Evolutionary conservation across 805 yeast species (phyloP).

Genomic region (Lipomyces lipofer): DNA sequence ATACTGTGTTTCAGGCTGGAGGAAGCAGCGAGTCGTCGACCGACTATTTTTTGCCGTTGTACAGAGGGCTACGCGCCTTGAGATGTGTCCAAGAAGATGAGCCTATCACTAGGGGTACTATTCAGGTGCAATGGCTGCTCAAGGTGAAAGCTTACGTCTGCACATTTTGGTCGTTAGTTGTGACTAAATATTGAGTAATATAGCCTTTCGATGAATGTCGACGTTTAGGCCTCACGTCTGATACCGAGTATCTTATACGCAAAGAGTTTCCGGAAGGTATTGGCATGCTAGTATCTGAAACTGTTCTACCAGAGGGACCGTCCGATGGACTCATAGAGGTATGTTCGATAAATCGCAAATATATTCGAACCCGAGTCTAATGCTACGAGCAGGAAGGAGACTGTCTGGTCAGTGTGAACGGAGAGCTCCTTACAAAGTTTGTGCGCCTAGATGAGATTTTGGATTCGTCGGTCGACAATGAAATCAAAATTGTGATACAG

Average conservation of each 20-base stretch:
- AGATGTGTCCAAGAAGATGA: conserved; percentile 60
- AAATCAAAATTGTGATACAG: conserved; percentile 59
- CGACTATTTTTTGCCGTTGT: conserved; percentile 85
- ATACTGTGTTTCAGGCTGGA: conserved; percentile 73
- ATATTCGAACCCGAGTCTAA: too few species aligned
- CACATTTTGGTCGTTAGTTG: too few species aligned
- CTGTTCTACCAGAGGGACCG: conserved; percentile 83
- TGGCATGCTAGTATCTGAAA: conserved; percentile 80
- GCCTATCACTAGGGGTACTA: conserved; percentile 83
- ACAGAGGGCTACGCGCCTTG: conserved; percentile 79
- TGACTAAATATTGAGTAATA: not conserved
- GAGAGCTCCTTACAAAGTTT: conserved; percentile 62
- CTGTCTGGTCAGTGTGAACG: conserved; percentile 72
- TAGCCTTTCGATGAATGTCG: conserved; percentile 90
- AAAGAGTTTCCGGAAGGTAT: conserved; percentile 67
- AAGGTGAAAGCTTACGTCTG: too few species aligned
- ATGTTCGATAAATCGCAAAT: not conserved
- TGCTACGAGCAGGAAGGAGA: conserved; percentile 77
- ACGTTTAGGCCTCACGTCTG: conserved; percentile 76
- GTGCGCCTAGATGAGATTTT: conserved; percentile 79
- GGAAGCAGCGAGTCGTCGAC: conserved; percentile 90
- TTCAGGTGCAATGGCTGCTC: conserved; percentile 85
- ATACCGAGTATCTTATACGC: conserved; percentile 71
- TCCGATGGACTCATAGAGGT: conserved; percentile 61
- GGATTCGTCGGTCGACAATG: conserved; percentile 66